phyloP scores from a whole-genome alignment of 495 filamentous ascomycete species.

The Apodospora peruviana region DNA sequence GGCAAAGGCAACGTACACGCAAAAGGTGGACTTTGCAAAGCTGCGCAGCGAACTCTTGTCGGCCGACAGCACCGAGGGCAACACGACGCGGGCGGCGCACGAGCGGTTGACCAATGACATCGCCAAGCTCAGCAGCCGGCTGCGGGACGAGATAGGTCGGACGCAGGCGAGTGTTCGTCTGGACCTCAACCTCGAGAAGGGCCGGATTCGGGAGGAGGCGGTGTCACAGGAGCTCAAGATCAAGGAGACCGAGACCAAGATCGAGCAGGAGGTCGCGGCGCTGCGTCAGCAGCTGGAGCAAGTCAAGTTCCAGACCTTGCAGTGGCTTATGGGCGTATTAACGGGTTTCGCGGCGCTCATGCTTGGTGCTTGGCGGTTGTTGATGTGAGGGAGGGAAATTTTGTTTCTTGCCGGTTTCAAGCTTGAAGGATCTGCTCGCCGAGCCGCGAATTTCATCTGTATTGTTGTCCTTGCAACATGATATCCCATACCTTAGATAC shows the following conservation, averaged over 20 bases:
- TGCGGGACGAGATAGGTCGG: slow-evolving; percentile 89
- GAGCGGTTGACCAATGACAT: slow-evolving; percentile 92
- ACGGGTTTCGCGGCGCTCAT: slow-evolving; percentile 87
- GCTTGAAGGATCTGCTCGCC: too few species aligned
- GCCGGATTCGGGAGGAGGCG: slow-evolving; percentile 91
- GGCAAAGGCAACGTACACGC: slow-evolving; percentile 84
- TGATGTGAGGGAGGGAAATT: slow-evolving; percentile 44
- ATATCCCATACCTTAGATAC: too few species aligned
- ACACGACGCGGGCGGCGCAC: slow-evolving; percentile 81
- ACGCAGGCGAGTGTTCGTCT: slow-evolving; percentile 88
- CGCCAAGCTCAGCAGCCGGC: slow-evolving; percentile 78
- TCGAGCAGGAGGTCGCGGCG: slow-evolving; percentile 95
- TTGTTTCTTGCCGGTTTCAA: neutral
- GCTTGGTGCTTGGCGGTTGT: slow-evolving; percentile 91
- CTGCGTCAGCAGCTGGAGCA: slow-evolving; percentile 88
- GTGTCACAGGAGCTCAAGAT: slow-evolving; percentile 97
- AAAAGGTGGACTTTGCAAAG: slow-evolving; percentile 99
- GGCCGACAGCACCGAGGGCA: slow-evolving; percentile 83
- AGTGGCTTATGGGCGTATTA: slow-evolving; percentile 98
- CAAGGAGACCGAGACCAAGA: slow-evolving; percentile 96
- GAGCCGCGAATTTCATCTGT: too few species aligned
- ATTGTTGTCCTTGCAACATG: too few species aligned
- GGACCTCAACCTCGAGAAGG: slow-evolving; percentile 95
- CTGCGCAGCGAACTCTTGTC: slow-evolving; percentile 89
- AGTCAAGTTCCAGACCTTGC: slow-evolving; percentile 94